A percentile compares a stretch with the other conserved stretches of the same genome.
phyloP scores from a whole-genome alignment of 495 filamentous ascomycete genomes.

The Penicillium psychrofluorescens region DNA sequence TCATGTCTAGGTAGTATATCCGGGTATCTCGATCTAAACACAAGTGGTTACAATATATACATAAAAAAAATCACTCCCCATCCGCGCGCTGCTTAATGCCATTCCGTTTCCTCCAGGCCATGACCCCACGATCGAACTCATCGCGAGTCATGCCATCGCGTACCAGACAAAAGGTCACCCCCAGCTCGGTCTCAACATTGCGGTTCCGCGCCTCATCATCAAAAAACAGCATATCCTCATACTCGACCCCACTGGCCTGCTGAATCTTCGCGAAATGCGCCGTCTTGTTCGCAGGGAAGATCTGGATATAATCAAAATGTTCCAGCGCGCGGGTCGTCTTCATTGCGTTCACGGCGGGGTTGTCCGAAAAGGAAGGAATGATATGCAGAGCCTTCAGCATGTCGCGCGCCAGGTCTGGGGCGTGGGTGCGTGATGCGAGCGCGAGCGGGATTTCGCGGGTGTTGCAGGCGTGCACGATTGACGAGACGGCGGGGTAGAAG shows the following conservation, averaged over 20 bases:
- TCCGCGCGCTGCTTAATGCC: conserved; percentile 31
- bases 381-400: conserved; percentile 71
- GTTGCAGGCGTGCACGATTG: conserved; percentile 58
- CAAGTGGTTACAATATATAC: no score
- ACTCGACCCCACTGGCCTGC: conserved; percentile 53
- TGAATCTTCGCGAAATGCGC: conserved; percentile 72
- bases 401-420: conserved; percentile 73
- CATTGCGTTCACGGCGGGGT: conserved; percentile 25
- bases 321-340: conserved; percentile 52
- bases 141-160: conserved; percentile 69
- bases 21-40: no score
- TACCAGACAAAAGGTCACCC: conserved; percentile 77
- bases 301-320: conserved; percentile 78
- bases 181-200: conserved; percentile 73
- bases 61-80: neutral
- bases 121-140: conserved; percentile 74
- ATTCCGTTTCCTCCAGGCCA: conserved; percentile 73
- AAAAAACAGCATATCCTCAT: conserved; percentile 90
- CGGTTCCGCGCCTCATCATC: conserved; percentile 86
- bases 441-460: conserved; percentile 55
- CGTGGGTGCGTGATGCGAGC: conserved; percentile 74
- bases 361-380: conserved; percentile 41
- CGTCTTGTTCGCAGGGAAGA: conserved; percentile 82
- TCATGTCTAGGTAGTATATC: no score
- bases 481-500: conserved; percentile 75